These are phyloP conservation scores for Misopates orontium DNA, from an alignment of 257 asterid species.

Conservation along the genomic window DNA sequence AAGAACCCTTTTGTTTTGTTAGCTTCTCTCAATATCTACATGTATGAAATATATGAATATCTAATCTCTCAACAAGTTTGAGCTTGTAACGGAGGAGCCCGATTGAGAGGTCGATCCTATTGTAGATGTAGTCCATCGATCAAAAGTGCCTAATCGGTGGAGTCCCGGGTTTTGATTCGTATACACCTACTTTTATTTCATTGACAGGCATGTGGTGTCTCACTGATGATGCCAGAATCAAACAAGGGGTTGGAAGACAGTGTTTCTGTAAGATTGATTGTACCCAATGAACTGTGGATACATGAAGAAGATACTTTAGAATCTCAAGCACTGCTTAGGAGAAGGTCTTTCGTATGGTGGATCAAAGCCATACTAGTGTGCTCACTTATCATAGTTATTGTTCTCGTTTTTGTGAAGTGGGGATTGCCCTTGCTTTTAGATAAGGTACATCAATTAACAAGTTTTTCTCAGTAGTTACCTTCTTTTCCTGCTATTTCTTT, in stretches of 20 bases:
- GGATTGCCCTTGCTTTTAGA: constrained; percentile 67
- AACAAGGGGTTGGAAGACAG: constrained; percentile 54
- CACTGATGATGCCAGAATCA: constrained; percentile 56
- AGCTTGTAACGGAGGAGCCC: too few species aligned
- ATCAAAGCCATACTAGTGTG: constrained; percentile 49
- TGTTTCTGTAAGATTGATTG: constrained; percentile 69
- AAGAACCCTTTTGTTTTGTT: too few species aligned
- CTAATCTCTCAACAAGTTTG: too few species aligned
- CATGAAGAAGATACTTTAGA: constrained; percentile 37
- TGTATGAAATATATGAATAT: too few species aligned
- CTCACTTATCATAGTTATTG: constrained; percentile 34
- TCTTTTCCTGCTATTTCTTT: constrained; percentile 4
- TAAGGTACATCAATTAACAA: constrained; percentile 49
- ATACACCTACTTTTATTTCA: constrained; percentile 1
- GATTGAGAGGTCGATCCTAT: too few species aligned
- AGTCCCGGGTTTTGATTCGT: neutral
- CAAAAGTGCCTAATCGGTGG: too few species aligned
- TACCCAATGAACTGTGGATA: constrained; percentile 48
- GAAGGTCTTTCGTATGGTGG: constrained; percentile 54
- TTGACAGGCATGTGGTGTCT: constrained; percentile 56
- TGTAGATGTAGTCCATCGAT: too few species aligned
- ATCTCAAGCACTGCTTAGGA: constrained; percentile 32
- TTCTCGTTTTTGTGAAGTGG: constrained; percentile 58
- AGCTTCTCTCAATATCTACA: too few species aligned
- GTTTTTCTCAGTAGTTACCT: neutral